Evolutionary conservation across 306 rosid genomes (phyloP).

Genomic region (Hylodesmum podocarpum): DNA sequence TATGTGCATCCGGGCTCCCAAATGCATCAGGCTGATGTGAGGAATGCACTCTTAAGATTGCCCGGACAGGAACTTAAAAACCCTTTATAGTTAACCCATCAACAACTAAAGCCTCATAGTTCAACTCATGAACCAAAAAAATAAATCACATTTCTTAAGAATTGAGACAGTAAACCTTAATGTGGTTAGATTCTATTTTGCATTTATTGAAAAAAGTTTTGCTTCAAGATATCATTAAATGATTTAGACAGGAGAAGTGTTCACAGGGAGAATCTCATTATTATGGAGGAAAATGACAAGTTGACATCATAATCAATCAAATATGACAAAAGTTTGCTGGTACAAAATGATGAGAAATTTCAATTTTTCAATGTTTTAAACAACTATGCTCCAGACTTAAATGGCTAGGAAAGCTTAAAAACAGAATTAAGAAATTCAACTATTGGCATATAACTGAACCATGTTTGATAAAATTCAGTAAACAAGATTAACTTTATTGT

Average conservation of each 20-base stretch:
- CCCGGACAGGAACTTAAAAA: neutral
- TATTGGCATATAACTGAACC: neutral
- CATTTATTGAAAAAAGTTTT: neutral
- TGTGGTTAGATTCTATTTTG: neutral
- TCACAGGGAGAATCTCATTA: neutral
- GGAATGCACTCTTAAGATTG: neutral
- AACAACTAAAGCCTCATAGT: too few relatives aligned
- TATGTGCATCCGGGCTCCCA: too few relatives aligned
- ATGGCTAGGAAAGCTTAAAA: neutral
- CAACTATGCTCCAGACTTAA: neutral
- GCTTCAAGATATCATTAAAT: neutral
- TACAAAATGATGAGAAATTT: neutral
- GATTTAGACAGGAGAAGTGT: neutral
- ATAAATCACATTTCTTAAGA: neutral
- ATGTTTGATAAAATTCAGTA: neutral
- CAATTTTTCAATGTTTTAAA: neutral
- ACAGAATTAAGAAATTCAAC: neutral
- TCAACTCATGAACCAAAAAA: neutral
- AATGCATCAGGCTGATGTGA: neutral
- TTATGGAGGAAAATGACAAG: neutral
- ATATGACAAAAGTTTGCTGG: neutral
- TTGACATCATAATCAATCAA: neutral
- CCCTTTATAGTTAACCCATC: too few relatives aligned
- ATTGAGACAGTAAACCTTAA: neutral
- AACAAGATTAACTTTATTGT: neutral